Evolutionary conservation across 805 yeast genomes (phyloP).

Genomic region (Alloascoidea africana): DNA sequence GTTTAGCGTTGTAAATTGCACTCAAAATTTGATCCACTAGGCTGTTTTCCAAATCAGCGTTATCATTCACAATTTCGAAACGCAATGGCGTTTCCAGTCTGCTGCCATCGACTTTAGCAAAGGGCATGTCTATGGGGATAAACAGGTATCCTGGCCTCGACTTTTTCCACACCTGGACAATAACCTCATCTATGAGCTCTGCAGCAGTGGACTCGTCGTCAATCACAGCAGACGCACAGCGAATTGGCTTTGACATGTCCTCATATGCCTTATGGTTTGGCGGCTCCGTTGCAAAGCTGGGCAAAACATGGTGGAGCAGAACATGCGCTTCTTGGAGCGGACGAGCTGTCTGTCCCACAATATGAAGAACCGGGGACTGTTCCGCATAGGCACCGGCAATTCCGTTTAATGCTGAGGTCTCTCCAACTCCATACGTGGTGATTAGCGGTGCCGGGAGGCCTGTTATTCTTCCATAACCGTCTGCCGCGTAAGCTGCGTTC

Average conservation of each 20-base stretch:
- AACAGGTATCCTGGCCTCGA: constrained; percentile 75
- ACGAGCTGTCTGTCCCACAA: constrained; percentile 61
- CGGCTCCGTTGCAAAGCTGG: constrained; percentile 17
- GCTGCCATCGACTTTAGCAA: constrained; percentile 18
- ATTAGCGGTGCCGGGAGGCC: constrained; percentile 49
- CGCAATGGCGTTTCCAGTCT: constrained; percentile 21
- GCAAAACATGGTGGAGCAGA: constrained; percentile 23
- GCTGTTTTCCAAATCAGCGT: constrained; percentile 15
- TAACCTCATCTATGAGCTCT: constrained; percentile 52
- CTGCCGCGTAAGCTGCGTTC: constrained; percentile 82
- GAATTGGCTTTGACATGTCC: constrained; percentile 39
- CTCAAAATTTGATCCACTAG: constrained; percentile 30
- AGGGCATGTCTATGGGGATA: constrained; percentile 59
- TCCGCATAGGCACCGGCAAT: constrained; percentile 76
- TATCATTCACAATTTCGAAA: constrained; percentile 15
- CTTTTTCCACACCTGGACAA: constrained; percentile 33
- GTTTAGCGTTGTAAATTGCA: constrained; percentile 32
- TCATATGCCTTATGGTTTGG: constrained; percentile 60
- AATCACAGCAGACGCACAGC: constrained; percentile 40
- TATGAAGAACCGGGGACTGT: constrained; percentile 62
- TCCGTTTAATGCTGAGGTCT: constrained; percentile 72
- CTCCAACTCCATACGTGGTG: constrained; percentile 86
- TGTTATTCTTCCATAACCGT: constrained; percentile 66
- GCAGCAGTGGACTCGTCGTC: constrained; percentile 30
- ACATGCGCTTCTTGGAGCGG: constrained; percentile 19